These are phyloP conservation scores for Claviceps lovelessii DNA, from an alignment of 2,329 filamentous ascomycete genomes.

Conservation along the genomic window DNA sequence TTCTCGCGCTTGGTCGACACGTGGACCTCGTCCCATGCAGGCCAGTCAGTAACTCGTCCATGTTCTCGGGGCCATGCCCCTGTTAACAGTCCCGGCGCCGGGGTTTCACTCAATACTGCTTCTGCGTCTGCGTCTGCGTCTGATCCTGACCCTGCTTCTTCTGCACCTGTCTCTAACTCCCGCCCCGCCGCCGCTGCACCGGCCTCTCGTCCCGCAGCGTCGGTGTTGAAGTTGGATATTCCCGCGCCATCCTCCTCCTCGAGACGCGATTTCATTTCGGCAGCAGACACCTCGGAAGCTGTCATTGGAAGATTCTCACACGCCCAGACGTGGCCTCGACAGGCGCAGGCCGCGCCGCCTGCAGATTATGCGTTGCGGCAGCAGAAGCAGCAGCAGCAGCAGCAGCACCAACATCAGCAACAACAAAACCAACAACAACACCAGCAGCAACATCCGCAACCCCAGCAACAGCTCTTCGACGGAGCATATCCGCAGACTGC, in stretches of 20 bases:
- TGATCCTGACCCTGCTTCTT: background rate
- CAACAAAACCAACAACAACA: no score
- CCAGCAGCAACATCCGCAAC: no score
- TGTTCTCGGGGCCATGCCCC: constrained; percentile 6
- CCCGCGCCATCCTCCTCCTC: constrained; percentile 9
- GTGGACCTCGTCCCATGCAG: background rate
- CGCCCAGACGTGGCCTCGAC: constrained; percentile 33
- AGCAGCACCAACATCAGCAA: no score
- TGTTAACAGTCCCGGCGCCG: background rate
- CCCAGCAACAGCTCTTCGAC: constrained; percentile 7
- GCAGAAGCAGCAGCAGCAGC: no score
- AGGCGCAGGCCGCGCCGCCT: constrained; percentile 8
- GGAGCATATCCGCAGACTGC: constrained; percentile 29
- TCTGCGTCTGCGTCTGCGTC: background rate
- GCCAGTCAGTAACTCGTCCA: constrained; percentile 6
- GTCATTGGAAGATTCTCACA: constrained; percentile 19
- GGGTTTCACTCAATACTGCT: background rate
- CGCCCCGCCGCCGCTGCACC: background rate
- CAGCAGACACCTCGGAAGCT: constrained; percentile 3
- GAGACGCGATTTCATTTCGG: constrained; percentile 1
- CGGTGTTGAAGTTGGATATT: constrained; percentile 17
- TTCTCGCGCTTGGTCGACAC: constrained; percentile 1
- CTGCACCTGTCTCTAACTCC: background rate
- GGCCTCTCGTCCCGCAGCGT: constrained; percentile 1
- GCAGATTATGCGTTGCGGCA: constrained; percentile 7